phyloP scores from a whole-genome alignment of 306 rosid genomes.

The Spatholobus suberectus region DNA sequence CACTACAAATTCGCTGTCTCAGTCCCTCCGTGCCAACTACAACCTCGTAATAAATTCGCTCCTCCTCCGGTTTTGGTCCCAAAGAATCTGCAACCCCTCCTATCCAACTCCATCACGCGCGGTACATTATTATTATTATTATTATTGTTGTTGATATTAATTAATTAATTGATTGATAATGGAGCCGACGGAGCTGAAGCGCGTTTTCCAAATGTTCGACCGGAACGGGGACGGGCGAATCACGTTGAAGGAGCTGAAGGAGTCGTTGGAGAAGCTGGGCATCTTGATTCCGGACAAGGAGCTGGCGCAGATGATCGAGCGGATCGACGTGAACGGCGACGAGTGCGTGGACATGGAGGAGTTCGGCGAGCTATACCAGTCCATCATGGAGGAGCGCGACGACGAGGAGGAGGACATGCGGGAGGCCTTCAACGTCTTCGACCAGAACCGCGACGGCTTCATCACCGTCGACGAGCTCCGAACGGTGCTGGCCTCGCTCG shows the following conservation, averaged over 20 bases:
- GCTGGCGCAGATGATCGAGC: conserved; percentile 64
- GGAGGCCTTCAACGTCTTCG: conserved; percentile 87
- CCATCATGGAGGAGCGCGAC: conserved; percentile 67
- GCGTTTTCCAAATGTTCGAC: conserved; percentile 84
- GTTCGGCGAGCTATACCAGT: conserved; percentile 67
- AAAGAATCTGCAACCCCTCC: background rate
- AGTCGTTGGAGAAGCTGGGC: conserved; percentile 73
- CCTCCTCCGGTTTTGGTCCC: too few species aligned
- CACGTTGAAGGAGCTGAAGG: conserved; percentile 66
- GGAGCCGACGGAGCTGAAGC: conserved; percentile 64
- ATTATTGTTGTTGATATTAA: too few species aligned
- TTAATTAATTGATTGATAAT: too few species aligned
- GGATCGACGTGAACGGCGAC: conserved; percentile 70
- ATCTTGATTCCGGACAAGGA: conserved; percentile 73
- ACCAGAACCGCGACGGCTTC: conserved; percentile 85
- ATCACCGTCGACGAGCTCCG: conserved; percentile 82
- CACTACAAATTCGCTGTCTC: conserved; percentile 10
- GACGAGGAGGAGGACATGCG: conserved; percentile 81
- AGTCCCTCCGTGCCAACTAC: conserved; percentile 47
- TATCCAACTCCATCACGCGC: too few species aligned
- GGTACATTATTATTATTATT: too few species aligned
- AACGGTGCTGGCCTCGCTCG: conserved; percentile 67
- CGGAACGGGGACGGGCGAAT: conserved; percentile 77
- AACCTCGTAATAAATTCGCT: conserved; percentile 39
- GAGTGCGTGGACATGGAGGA: conserved; percentile 76